Evolutionary conservation across 345 rosid species (phyloP).

Genomic region (Eucalyptus marginata): DNA sequence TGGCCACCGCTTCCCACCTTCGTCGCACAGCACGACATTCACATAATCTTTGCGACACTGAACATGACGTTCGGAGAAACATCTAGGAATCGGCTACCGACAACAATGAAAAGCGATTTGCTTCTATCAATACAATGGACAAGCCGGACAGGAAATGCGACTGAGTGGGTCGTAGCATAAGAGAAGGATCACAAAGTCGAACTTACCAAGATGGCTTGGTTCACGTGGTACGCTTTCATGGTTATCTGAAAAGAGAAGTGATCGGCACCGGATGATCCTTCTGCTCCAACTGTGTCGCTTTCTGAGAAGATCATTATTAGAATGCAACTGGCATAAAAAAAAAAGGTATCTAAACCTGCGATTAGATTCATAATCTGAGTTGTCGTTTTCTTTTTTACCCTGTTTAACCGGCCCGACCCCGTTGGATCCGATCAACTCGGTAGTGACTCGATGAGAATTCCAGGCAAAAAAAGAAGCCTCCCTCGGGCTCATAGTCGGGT

Average conservation of each 20-base stretch:
- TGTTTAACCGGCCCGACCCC: background rate
- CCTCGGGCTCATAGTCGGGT: background rate
- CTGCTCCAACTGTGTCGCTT: background rate
- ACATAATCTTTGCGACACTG: background rate
- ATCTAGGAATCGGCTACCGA: background rate
- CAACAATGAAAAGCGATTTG: background rate
- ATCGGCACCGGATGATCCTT: background rate
- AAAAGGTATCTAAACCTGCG: background rate
- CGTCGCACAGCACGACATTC: background rate
- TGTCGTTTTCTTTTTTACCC: background rate
- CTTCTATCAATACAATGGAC: background rate
- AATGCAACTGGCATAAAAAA: background rate
- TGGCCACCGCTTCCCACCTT: background rate
- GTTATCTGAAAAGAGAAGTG: background rate
- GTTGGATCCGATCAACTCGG: background rate
- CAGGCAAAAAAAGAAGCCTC: background rate
- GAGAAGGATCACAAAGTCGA: background rate
- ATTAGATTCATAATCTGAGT: background rate
- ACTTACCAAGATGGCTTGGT: background rate
- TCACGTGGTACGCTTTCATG: background rate
- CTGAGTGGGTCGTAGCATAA: background rate
- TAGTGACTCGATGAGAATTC: background rate
- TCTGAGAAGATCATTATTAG: background rate
- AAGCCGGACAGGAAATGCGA: background rate
- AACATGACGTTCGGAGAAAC: background rate